Evolutionary conservation across 2,329 filamentous ascomycete genomes (phyloP), one percentile per base, ranked within the genome.

Genomic region (Blastomyces gilchristii): DNA sequence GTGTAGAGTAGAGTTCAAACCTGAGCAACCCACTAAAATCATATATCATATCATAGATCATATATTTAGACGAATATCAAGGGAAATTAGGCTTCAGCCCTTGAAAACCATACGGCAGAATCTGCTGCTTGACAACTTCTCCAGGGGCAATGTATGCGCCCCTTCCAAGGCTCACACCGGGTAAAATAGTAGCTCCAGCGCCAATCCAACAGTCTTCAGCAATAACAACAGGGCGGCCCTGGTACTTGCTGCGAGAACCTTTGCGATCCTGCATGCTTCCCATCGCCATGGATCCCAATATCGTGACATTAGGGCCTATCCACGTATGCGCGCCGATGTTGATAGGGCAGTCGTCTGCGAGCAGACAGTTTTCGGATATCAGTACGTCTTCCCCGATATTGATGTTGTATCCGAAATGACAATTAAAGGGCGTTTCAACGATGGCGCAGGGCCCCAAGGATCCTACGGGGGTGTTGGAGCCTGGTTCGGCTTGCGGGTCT

Each of bases 371-470:
- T 62, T 89, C 84, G 22, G 88, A 90, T 68, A 99, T 89, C 62
- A 87, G 84, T 2, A 95, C 90, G 67, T 94, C 87, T 68, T 92
- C 87, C 14, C 90, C 92, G 68, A 99, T 89, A 58, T 84, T 83
- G 69, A 97, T 88, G 74, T 99, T 97, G 78, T 96, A 97, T 0
- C 94, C 94, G 71, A 97, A 97, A 71, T 97, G 91, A 73, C 93
- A 97, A 57, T 83, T 87, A 74, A 99, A 97, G 0, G 93, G 93
- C 2, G 89, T 86, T 70, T 96, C 91, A 34, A 99, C 88, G 52
- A 87, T 81, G 5, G 90, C 87, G 62, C 87, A 85, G 18, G 86
- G 83, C n/a, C 90, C 90, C 5, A 94, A 83, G 31, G 83, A 63
- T 84, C 89, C 62, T 79, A 66, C 64, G 76, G 56, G 81, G 80